These are phyloP conservation scores for Fistulina hepatica DNA, from an alignment of 1,284 basidiomycete species.

Conservation along the genomic window DNA sequence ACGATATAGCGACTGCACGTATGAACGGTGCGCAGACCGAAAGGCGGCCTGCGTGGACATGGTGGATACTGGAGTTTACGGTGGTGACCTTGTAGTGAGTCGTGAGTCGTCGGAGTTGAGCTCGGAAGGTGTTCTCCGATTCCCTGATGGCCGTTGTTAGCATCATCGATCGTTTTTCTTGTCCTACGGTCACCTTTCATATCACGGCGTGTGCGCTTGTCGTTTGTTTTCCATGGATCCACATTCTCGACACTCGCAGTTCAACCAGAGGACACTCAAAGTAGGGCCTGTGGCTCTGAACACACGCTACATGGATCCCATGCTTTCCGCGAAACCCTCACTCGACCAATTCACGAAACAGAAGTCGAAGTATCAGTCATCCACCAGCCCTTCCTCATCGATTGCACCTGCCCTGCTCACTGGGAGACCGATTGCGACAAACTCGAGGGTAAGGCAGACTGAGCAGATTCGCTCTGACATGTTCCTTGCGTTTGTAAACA, in stretches of 20 bases:
- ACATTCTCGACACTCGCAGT: slow-evolving; percentile 61
- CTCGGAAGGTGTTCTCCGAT: too few relatives aligned
- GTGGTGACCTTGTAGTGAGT: slow-evolving; percentile 7
- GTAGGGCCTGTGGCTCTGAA: slow-evolving; percentile 41
- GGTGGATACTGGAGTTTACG: slow-evolving; percentile 15
- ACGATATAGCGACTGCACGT: slow-evolving; percentile 89
- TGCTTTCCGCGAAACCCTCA: slow-evolving; percentile 27
- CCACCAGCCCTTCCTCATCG: slow-evolving; percentile 23
- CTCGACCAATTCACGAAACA: slow-evolving; percentile 34
- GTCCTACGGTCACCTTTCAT: background rate
- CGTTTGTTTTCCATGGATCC: too few relatives aligned
- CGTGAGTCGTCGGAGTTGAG: too few relatives aligned
- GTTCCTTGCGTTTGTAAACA: slow-evolving; percentile 76
- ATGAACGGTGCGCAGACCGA: slow-evolving; percentile 68
- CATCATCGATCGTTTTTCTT: slow-evolving; percentile 1
- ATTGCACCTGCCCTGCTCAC: slow-evolving; percentile 28
- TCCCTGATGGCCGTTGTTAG: background rate
- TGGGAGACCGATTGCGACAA: slow-evolving; percentile 63
- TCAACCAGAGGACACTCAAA: slow-evolving; percentile 58
- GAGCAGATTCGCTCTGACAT: slow-evolving; percentile 70
- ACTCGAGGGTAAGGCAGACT: slow-evolving; percentile 65
- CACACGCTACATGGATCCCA: slow-evolving; percentile 34
- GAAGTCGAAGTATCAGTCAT: slow-evolving; percentile 22
- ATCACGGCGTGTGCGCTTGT: background rate
- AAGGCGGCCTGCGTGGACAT: slow-evolving; percentile 48